Base-by-base conservation (phyloP, 371 early-diverging fungal genomes). In the Rhizopus stolonifer region DNA sequence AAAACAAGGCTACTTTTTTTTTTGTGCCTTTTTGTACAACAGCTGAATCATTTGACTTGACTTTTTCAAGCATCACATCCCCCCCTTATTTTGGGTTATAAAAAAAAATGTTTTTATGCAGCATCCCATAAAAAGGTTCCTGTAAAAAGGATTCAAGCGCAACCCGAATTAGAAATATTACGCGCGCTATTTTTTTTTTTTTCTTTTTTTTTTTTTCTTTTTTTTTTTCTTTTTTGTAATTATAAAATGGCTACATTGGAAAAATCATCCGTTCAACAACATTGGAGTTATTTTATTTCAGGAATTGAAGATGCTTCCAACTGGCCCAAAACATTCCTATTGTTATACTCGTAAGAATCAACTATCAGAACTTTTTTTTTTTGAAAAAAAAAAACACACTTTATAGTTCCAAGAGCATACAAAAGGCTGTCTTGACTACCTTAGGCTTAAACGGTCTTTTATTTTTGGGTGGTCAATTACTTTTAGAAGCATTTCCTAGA, bases 81-180 rank as follows among this genome's bases (percentile, higher is more conserved):
- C n/a, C n/a, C 6, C 38, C 14, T 5, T 15, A 14, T 11, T 15
- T 9, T 13, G 5, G n/a, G 14, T 6, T 11, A n/a, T 38, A 38
- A 29, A 29, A 29, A 29, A 92, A 51, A 75, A 83, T 50, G 83
- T 89, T 43, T 77, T 88, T 38, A 90, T 90, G 29, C n/a, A n/a
- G n/a, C n/a, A n/a, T n/a, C n/a, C n/a, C n/a, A n/a, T n/a, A n/a
- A n/a, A n/a, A n/a, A n/a, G n/a, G n/a, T n/a, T n/a, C n/a, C n/a
- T n/a, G n/a, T n/a, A n/a, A n/a, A n/a, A n/a, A n/a, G n/a, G n/a
- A n/a, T n/a, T n/a, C n/a, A n/a, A n/a, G n/a, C n/a, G n/a, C n/a
- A n/a, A n/a, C n/a, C n/a, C n/a, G n/a, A n/a, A n/a, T n/a, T n/a
- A n/a, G n/a, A n/a, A n/a, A n/a, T n/a, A n/a, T n/a, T n/a, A n/a